Evolutionary conservation across 495 filamentous ascomycete species (phyloP), one percentile per base, ranked within the genome.

Genomic region (Astrothelium subdiscretum): DNA sequence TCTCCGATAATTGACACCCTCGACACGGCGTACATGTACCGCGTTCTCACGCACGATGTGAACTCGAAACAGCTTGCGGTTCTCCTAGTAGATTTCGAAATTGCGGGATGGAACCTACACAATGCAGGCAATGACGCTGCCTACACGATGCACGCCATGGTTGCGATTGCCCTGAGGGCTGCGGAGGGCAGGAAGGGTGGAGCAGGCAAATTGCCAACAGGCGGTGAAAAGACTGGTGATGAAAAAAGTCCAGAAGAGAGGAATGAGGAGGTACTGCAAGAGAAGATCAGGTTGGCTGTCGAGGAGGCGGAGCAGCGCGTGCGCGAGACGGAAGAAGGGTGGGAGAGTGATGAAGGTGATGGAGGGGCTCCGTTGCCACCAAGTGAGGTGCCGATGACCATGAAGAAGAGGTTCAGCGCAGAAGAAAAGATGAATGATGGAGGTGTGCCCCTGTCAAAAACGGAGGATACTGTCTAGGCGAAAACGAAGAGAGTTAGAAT

Each of bases 101-200:
- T 95, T 13, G 67, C 70, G 1, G 80, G 74, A 5, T 80, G 78
- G 75, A 75, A 91, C 66, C 75, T 92, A 48, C 94, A 98, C 73
- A 97, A 97, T 67, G 94, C 87, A 2, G 85, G 94, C n/a, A 98
- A 98, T 70, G 94, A 98, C 69, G 94, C 94, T 3, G 83, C 82
- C 5, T 95, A 89, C 71, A 92, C 92, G 0, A 69, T 97, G 63
- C 83, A 85, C 64, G 87, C 83, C 31, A 79, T 96, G 78, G 70
- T 97, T 12, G 80, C 75, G 13, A 80, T 96, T 63, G 63, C 60
- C 66, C 72, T 13, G 57, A 62, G 12, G 69, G 18, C n/a, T 51
- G 60, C 11, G 40, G n/a, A 38, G 57, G 35, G 35, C 8, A 54
- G 48, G 48, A 54, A 54, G 20, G 8, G 8, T 29, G 1, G 8